Evolutionary conservation across 2,329 filamentous ascomycete species (phyloP), one percentile per base, ranked within the genome.

Genomic region (Diaporthe citri): DNA sequence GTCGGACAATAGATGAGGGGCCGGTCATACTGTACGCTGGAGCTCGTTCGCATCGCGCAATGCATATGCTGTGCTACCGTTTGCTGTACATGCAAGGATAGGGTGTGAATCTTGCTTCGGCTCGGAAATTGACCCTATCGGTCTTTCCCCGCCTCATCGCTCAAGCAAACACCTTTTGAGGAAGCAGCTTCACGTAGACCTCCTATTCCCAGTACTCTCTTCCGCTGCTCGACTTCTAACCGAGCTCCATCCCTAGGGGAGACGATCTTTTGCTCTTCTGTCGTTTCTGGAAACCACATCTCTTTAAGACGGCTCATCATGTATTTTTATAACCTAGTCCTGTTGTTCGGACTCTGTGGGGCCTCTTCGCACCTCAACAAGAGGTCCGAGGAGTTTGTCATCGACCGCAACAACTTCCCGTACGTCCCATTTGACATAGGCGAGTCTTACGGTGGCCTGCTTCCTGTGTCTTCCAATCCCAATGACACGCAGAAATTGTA

Each of bases 401-500:
- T 93, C 52, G 89, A 94, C 78, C 90, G 92, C 20, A 86, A 85
- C 4, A 85, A 82, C 0, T 87, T 94, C 60, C 93, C 93, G 0
- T 90, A 93, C 17, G 90, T 94, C 0, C 79, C 87, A 10, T 95
- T 93, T 75, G 92, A 94, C 75, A 85, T 93, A 59, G 88, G 88
- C 59, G 90, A 92, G 81, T 90, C 88, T 0, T 92, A 92, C 78
- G 89, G 90, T 25, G 90, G 90, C n/a, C 80, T 90, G 36, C 80
- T 92, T 28, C 90, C 91, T 1, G 90, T 92, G 59, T 87, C 86
- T 1, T 82, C 85, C 46, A 80, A 84, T n/a, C 80, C 83, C 1
- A 81, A 87, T 51, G 89, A 74, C 25, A 73, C 74, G 12, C 76
- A 87, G 41, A 60, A 73, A 31, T 81, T 93, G 0, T 93, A 87